A percentile compares a stretch with the other conserved stretches of the same genome.
These are phyloP conservation scores for Lycium barbarum DNA, from an alignment of 257 asterid species.

Conservation along the genomic window DNA sequence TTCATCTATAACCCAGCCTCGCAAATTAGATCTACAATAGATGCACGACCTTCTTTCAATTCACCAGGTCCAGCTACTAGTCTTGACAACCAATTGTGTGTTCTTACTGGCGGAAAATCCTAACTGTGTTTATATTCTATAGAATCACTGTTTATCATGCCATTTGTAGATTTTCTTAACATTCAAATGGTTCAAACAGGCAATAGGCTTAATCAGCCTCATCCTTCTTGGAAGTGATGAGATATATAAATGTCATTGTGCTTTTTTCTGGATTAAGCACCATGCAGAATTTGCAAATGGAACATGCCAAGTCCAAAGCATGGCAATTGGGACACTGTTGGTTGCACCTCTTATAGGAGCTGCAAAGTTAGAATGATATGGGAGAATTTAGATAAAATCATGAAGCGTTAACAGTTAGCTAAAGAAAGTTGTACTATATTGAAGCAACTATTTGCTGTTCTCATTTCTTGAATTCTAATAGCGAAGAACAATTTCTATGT, in stretches of 20 bases:
- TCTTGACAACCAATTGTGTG: neutral
- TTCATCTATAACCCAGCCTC: conserved; percentile 12
- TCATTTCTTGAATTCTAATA: neutral
- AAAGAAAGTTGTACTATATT: neutral
- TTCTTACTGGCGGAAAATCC: neutral
- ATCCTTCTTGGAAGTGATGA: neutral
- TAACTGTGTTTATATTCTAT: neutral
- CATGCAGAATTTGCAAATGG: neutral
- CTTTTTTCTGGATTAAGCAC: neutral
- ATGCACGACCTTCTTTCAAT: neutral
- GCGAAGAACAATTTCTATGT: neutral
- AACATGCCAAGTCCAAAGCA: conserved; percentile 6
- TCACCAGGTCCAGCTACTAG: neutral
- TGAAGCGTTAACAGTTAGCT: neutral
- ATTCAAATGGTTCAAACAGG: conserved; percentile 2
- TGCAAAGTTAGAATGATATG: neutral
- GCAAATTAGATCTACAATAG: conserved; percentile 10
- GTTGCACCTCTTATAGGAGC: conserved; percentile 14
- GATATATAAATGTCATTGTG: conserved; percentile 3
- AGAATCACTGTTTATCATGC: neutral
- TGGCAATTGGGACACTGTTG: neutral
- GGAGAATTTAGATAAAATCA: conserved; percentile 17
- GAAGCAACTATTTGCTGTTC: neutral
- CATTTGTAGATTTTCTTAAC: neutral
- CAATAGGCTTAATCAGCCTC: neutral